Evolutionary conservation across 352 stramenopile species (phyloP), one percentile per base, ranked within the genome.

Genomic region (Phytophthora ramorum): DNA sequence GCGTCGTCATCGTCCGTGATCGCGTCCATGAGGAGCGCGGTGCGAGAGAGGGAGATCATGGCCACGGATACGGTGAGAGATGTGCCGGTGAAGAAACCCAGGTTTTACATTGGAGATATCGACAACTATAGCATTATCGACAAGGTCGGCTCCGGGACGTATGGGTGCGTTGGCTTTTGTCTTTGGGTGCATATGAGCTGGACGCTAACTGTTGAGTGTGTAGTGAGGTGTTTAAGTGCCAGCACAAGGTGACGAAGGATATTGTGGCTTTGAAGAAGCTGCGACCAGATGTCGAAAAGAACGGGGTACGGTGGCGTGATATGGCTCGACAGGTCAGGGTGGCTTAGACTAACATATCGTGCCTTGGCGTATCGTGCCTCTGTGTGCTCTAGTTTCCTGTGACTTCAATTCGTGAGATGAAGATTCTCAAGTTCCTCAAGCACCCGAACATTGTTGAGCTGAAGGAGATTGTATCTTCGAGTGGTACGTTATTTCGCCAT

Each of bases 391-490:
- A 98, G 89, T 96, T 99, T 52, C 96, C 97, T 1, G 79, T 98
- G 34, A 99, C 95, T 22, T 97, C 97, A 12, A 97, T 99, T 55
- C 90, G 97, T 13, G 97, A 99, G 71, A 99, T 99, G 73, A 98
- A 99, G 80, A 99, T 99, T 47, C 77, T 99, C 4, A 98, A 98
- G 75, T 86, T 93, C 35, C 77, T 99, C 0, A 90, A 90, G 34
- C 97, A 99, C 66, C 89, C 90, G 13, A 99, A 98, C 74, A 89
- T 99, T 46, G 73, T 99, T n/a, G 77, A 90, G 32, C 84, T 99
- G 55, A 93, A 98, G 56, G 96, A 99, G 66, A 97, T 99, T 58
- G 95, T 99, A 19, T 93, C 85, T 12, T 92, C 87, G 2, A 91
- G 67, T 55, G 81, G 84, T 92, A 73, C 52, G 59, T 58, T 50